Evolutionary conservation across 2,329 filamentous ascomycete species (phyloP).

Genomic region (Pestalotiopsis sp.): DNA sequence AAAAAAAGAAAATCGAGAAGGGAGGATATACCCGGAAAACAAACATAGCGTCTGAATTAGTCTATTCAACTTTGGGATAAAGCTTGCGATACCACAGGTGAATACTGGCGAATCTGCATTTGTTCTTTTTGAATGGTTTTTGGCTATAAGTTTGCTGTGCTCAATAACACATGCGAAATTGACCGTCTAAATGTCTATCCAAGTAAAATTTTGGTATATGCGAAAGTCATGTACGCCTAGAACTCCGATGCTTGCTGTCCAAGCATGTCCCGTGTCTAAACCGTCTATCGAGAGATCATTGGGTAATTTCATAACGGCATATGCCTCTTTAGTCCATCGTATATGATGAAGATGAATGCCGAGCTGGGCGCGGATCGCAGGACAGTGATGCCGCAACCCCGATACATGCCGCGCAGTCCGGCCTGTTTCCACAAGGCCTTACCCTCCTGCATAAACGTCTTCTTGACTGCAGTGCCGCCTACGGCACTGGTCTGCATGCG

Average conservation of each 20-base stretch:
- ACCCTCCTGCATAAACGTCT: conserved; percentile 74
- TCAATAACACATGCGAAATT: not conserved
- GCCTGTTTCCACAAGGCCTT: conserved; percentile 78
- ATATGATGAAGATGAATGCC: conserved; percentile 97
- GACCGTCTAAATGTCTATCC: not conserved
- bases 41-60: not conserved
- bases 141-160: not conserved
- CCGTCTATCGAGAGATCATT: not conserved
- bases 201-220: not conserved
- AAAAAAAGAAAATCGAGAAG: not conserved
- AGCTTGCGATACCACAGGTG: not conserved
- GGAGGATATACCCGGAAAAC: conserved; percentile 5
- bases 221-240: conserved; percentile 1
- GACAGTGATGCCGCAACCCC: conserved; percentile 93
- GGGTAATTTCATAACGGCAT: conserved; percentile 48
- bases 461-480: conserved; percentile 49
- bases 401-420: conserved; percentile 83
- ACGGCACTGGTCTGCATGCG: conserved; percentile 90
- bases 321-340: conserved; percentile 78
- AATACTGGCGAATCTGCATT: not conserved
- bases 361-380: conserved; percentile 87
- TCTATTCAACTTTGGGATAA: not conserved
- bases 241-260: not conserved
- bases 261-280: conserved; percentile 3
- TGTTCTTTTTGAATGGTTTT: not conserved